These are phyloP conservation scores for Pseudonitzschia pungens DNA, from an alignment of 108 stramenopile species.

Conservation along the genomic window DNA sequence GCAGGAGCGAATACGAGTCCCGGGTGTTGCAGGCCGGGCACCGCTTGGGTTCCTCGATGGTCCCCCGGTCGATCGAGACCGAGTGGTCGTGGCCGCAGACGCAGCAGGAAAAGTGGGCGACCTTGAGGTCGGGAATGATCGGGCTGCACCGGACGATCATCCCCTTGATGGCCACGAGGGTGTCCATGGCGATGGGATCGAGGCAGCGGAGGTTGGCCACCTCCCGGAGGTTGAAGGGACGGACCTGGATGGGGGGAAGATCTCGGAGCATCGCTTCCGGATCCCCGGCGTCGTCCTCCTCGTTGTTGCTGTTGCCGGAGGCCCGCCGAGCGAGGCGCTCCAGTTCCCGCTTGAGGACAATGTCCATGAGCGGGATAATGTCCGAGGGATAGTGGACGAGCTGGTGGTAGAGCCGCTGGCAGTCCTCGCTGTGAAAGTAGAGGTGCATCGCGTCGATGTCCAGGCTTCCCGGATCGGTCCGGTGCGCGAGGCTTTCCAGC, in stretches of 20 bases:
- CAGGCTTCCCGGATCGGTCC: conserved; percentile 52
- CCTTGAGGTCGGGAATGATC: conserved; percentile 96
- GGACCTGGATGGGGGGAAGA: conserved; percentile 85
- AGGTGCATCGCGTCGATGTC: conserved; percentile 94
- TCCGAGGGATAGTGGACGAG: conserved; percentile 93
- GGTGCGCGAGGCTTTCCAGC: conserved; percentile 24
- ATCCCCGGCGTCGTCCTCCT: conserved; percentile 29
- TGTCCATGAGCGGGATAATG: conserved; percentile 95
- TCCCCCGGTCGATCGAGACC: conserved; percentile 92
- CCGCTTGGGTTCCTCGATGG: conserved; percentile 91
- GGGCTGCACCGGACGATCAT: conserved; percentile 95
- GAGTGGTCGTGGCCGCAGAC: conserved; percentile 80
- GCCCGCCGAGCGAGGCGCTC: conserved; percentile 27
- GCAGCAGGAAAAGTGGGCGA: conserved; percentile 91
- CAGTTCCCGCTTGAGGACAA: conserved; percentile 74
- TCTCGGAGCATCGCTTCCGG: conserved; percentile 29
- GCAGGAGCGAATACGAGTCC: conserved; percentile 75
- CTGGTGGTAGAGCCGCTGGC: conserved; percentile 89
- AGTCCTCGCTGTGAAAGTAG: conserved; percentile 76
- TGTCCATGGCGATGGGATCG: conserved; percentile 93
- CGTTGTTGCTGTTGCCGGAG: background rate
- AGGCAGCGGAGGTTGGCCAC: conserved; percentile 89
- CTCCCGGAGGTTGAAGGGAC: conserved; percentile 85
- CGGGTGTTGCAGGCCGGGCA: conserved; percentile 66
- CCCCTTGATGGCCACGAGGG: conserved; percentile 87